Evolutionary conservation across 768 basidiomycete species (phyloP).

Genomic region (Lactifluus piperatus): DNA sequence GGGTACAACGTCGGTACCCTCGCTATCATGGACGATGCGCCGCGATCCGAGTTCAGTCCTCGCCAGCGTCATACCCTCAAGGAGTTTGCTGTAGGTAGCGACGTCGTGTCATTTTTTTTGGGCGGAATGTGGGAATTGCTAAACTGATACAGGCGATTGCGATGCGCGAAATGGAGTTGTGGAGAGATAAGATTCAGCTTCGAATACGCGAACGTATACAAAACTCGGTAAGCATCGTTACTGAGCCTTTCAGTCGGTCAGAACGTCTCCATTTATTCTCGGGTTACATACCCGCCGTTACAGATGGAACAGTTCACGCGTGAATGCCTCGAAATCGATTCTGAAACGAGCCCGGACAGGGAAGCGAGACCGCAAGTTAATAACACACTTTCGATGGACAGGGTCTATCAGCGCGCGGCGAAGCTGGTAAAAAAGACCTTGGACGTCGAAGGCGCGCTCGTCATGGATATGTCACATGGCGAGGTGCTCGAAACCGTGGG

Average conservation of each 20-base stretch:
- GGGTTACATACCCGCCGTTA: not conserved
- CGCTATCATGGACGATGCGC: slow-evolving; percentile 76
- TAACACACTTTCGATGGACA: slow-evolving; percentile 57
- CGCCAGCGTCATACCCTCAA: slow-evolving; percentile 87
- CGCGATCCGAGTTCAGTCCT: slow-evolving; percentile 78
- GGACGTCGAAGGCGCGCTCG: slow-evolving; percentile 85
- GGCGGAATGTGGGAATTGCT: not conserved
- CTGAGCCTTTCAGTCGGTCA: not conserved
- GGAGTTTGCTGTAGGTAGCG: slow-evolving; percentile 63
- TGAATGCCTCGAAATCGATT: slow-evolving; percentile 88
- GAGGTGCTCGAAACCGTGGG: slow-evolving; percentile 70
- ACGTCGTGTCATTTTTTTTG: not conserved
- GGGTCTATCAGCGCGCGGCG: slow-evolving; percentile 84
- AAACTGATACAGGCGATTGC: slow-evolving; percentile 53
- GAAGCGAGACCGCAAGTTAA: slow-evolving; percentile 25
- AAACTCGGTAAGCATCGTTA: slow-evolving; percentile 49
- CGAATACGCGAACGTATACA: slow-evolving; percentile 88
- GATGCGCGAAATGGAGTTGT: slow-evolving; percentile 93
- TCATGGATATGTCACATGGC: slow-evolving; percentile 88
- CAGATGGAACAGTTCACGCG: slow-evolving; percentile 95
- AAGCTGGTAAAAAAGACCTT: slow-evolving; percentile 83
- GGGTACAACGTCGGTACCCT: slow-evolving; percentile 88
- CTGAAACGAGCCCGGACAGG: slow-evolving; percentile 37
- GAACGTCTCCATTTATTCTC: not conserved
- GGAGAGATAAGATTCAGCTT: slow-evolving; percentile 94